These are phyloP conservation scores for Saitozyma podzolica DNA, from an alignment of 768 basidiomycete species.

Conservation along the genomic window DNA sequence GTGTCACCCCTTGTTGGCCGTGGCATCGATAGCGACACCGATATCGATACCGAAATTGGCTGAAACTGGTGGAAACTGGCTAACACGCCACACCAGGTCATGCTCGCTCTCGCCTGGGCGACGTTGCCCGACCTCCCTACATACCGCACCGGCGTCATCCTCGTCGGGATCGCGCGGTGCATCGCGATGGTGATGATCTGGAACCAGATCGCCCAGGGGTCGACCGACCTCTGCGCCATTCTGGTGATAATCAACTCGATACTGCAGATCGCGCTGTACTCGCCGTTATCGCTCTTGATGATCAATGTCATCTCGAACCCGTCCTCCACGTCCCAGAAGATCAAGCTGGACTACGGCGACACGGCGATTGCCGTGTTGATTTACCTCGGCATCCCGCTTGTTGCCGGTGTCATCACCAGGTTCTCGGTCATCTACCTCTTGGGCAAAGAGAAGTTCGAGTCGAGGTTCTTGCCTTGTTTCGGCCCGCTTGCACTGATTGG, in stretches of 20 bases:
- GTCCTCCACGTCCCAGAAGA: slow-evolving; percentile 59
- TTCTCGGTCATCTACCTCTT: slow-evolving; percentile 58
- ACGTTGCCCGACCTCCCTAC: slow-evolving; percentile 69
- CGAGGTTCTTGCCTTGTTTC: slow-evolving; percentile 66
- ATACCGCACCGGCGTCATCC: slow-evolving; percentile 75
- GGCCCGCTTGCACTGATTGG: slow-evolving; percentile 71
- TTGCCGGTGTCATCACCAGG: slow-evolving; percentile 70
- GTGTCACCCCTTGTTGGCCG: too few relatives aligned
- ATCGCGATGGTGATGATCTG: slow-evolving; percentile 65
- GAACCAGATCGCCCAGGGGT: slow-evolving; percentile 71
- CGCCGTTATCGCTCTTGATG: slow-evolving; percentile 73
- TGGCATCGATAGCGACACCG: too few relatives aligned
- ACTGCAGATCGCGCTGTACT: slow-evolving; percentile 73
- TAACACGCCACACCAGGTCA: too few relatives aligned
- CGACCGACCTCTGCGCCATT: slow-evolving; percentile 72
- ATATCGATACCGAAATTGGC: too few relatives aligned
- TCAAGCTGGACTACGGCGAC: slow-evolving; percentile 59
- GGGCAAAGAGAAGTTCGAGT: slow-evolving; percentile 58
- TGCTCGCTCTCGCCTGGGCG: slow-evolving; percentile 82
- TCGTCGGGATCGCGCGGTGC: slow-evolving; percentile 75
- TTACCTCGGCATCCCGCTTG: slow-evolving; percentile 79
- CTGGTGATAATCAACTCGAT: slow-evolving; percentile 77
- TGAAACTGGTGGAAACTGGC: too few relatives aligned
- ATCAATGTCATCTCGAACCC: slow-evolving; percentile 68
- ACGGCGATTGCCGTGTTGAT: slow-evolving; percentile 48